These are phyloP conservation scores for Sherardia arvensis DNA, from an alignment of 257 asterid species.

Conservation along the genomic window DNA sequence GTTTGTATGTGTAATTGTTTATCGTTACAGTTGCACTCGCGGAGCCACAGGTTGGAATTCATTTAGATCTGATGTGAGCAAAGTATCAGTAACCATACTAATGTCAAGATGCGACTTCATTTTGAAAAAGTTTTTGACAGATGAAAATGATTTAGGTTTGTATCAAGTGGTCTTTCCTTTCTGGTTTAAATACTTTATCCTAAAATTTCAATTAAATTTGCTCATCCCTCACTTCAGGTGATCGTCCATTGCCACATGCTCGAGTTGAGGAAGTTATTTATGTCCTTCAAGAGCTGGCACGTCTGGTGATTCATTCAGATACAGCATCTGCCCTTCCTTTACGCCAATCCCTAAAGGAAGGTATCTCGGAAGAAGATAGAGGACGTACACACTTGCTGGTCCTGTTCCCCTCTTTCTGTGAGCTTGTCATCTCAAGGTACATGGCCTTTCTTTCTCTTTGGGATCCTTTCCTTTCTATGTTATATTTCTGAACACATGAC, in stretches of 20 bases:
- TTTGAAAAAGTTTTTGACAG: conserved; percentile 63
- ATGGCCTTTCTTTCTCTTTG: neutral
- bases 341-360: conserved; percentile 47
- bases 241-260: conserved; percentile 63
- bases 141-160: conserved; percentile 76
- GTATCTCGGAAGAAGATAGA: conserved; percentile 28
- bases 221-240: conserved; percentile 42
- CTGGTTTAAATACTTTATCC: conserved; percentile 2
- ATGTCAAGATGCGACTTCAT: conserved; percentile 81
- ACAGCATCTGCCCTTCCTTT: conserved; percentile 72
- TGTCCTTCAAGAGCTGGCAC: conserved; percentile 83
- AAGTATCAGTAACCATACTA: conserved; percentile 45
- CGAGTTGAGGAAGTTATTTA: conserved; percentile 77
- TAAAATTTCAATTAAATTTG: conserved; percentile 8
- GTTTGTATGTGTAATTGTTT: conserved; percentile 6
- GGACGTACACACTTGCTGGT: conserved; percentile 74
- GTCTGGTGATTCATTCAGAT: conserved; percentile 63
- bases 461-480: neutral
- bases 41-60: conserved; percentile 47
- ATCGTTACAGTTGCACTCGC: conserved; percentile 36
- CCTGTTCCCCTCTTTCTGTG: conserved; percentile 81
- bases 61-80: conserved; percentile 66
- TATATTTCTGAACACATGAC: neutral
- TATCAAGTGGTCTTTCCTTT: conserved; percentile 3
- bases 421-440: conserved; percentile 91